Percentiles rank a stretch among this genome's conserved stretches.
phyloP scores from a whole-genome alignment of 2,329 filamentous ascomycete species.

The Didymellaceae sp. region DNA sequence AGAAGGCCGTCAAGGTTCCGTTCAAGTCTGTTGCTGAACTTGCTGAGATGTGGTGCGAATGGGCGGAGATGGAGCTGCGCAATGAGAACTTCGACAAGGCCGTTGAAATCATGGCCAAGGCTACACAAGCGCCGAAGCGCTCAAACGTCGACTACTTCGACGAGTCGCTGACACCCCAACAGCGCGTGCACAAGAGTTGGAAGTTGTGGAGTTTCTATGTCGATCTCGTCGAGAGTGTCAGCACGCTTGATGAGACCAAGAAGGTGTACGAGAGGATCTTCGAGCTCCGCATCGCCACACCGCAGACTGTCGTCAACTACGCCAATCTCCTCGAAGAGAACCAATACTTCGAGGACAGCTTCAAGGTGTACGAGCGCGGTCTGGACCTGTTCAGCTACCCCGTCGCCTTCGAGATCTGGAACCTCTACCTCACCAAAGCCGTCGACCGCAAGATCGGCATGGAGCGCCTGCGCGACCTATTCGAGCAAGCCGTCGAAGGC shows the following conservation, averaged over 20 bases:
- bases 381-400: conserved; percentile 98
- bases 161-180: conserved; percentile 89
- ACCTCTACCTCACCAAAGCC: conserved; percentile 95
- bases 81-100: conserved; percentile 96
- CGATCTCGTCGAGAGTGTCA: conserved; percentile 93
- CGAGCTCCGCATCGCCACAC: conserved; percentile 95
- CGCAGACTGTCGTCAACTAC: conserved; percentile 98
- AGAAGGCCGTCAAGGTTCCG: conserved; percentile 96
- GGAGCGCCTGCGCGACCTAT: conserved; percentile 89
- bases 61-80: conserved; percentile 97
- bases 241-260: conserved; percentile 86
- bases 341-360: conserved; percentile 94
- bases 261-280: conserved; percentile 98
- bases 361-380: conserved; percentile 95
- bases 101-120: conserved; percentile 94
- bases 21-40: conserved; percentile 98
- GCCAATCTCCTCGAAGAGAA: conserved; percentile 94
- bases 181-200: conserved; percentile 98
- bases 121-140: conserved; percentile 92
- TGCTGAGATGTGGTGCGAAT: conserved; percentile 98
- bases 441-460: conserved; percentile 96
- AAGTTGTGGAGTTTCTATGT: conserved; percentile 99
- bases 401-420: conserved; percentile 98
- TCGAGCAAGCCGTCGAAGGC: conserved; percentile 94
- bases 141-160: conserved; percentile 99